Percentiles rank a stretch among this genome's conserved stretches.
phyloP scores from a whole-genome alignment of 352 stramenopile genomes.

The Phytophthora cajani region DNA sequence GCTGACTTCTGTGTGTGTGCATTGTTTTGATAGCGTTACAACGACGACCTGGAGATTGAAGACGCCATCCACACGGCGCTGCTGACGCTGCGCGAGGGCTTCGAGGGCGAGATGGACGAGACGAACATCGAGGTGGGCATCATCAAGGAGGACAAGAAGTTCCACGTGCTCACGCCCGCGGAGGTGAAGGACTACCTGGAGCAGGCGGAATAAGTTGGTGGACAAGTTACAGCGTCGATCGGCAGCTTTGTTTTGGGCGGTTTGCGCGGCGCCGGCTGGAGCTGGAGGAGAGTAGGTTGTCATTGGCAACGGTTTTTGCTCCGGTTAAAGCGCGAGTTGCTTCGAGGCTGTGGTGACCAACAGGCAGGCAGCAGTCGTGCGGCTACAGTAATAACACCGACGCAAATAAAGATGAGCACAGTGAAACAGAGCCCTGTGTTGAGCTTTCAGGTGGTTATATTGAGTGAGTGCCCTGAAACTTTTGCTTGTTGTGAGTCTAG shows the following conservation, averaged over 20 bases:
- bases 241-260: slow-evolving; percentile 27
- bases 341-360: slow-evolving; percentile 9
- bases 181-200: slow-evolving; percentile 99
- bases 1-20: neutral
- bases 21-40: slow-evolving; percentile 68
- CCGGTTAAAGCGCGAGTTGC: slow-evolving; percentile 9
- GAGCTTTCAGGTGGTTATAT: slow-evolving; percentile 17
- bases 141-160: slow-evolving; percentile 97
- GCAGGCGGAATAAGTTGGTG: slow-evolving; percentile 94
- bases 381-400: slow-evolving; percentile 32
- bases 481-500: slow-evolving; percentile 16
- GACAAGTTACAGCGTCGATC: slow-evolving; percentile 20
- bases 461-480: slow-evolving; percentile 12
- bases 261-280: slow-evolving; percentile 8
- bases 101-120: slow-evolving; percentile 98
- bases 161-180: slow-evolving; percentile 95
- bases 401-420: slow-evolving; percentile 36
- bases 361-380: slow-evolving; percentile 8
- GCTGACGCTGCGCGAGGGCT: slow-evolving; percentile 98
- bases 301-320: neutral
- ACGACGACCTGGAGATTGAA: slow-evolving; percentile 99
- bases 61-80: slow-evolving; percentile 99
- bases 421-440: slow-evolving; percentile 10
- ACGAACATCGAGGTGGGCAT: slow-evolving; percentile 99
- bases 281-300: neutral